Evolutionary conservation across 2,329 filamentous ascomycete genomes (phyloP).

Genomic region (Didymella pinodella): DNA sequence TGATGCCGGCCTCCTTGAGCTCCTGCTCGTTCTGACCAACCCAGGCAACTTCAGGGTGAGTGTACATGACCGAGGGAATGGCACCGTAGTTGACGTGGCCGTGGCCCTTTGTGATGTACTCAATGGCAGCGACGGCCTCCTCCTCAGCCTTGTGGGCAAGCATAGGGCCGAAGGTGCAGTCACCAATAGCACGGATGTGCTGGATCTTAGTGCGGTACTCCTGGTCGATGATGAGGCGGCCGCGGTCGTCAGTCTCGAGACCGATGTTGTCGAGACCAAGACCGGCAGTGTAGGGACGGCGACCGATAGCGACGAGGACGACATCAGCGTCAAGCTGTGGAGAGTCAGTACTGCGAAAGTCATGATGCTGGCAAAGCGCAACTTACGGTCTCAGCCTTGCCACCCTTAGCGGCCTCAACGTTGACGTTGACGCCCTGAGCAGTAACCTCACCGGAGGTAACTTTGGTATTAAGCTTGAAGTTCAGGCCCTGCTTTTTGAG

Average conservation of each 20-base stretch:
- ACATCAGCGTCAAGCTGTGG: conserved; percentile 87
- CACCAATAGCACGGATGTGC: conserved; percentile 96
- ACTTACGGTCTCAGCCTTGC: conserved; percentile 88
- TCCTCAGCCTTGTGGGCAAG: conserved; percentile 99
- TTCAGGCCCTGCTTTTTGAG: conserved; percentile 96
- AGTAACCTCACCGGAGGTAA: conserved; percentile 80
- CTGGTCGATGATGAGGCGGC: conserved; percentile 94
- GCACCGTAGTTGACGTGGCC: conserved; percentile 99
- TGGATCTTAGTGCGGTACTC: conserved; percentile 98
- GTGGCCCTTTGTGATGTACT: conserved; percentile 97
- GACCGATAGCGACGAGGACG: conserved; percentile 94
- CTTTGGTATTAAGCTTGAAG: conserved; percentile 98
- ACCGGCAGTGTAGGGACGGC: conserved; percentile 90
- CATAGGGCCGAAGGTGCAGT: conserved; percentile 98
- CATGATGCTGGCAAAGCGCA: neutral
- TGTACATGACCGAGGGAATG: conserved; percentile 99
- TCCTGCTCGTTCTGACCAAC: conserved; percentile 98
- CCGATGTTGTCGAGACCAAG: conserved; percentile 94
- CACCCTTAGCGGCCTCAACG: conserved; percentile 92
- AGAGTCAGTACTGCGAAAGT: conserved; percentile 25
- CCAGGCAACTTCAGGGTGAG: conserved; percentile 97
- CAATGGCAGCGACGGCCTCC: conserved; percentile 91
- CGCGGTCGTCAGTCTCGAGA: conserved; percentile 89
- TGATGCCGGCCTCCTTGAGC: conserved; percentile 85
- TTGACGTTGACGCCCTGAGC: conserved; percentile 81